Evolutionary conservation across 805 yeast genomes (phyloP).

Genomic region (Candida broadrunensis): DNA sequence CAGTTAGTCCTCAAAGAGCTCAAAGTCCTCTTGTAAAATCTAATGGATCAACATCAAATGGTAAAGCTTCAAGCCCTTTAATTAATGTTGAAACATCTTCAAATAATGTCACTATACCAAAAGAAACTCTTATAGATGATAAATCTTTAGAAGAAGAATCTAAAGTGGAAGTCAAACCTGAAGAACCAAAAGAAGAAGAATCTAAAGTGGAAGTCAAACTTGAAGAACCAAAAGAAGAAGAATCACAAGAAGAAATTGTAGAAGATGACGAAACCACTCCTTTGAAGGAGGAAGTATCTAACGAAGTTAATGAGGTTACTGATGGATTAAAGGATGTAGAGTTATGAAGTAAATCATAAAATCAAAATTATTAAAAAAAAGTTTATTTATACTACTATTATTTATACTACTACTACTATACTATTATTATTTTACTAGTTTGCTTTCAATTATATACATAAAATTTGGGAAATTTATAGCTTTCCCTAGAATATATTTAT

Average conservation of each 20-base stretch:
- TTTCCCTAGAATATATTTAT: no score
- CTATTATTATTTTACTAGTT: no score
- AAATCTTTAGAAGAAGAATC: constrained; percentile 6
- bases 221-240: background rate
- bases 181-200: constrained; percentile 1
- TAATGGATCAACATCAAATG: constrained; percentile 3
- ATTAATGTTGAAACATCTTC: constrained; percentile 25
- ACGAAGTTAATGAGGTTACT: constrained; percentile 1
- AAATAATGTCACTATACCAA: constrained; percentile 29
- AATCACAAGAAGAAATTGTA: constrained; percentile 1
- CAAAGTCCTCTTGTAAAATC: constrained; percentile 10
- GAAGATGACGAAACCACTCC: constrained; percentile 5
- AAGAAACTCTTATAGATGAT: constrained; percentile 42
- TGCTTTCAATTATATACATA: no score
- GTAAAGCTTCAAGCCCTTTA: constrained; percentile 13
- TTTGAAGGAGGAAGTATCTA: background rate
- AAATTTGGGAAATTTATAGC: no score
- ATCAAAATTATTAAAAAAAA: no score
- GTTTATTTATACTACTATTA: no score
- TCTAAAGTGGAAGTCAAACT: background rate
- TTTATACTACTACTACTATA: no score
- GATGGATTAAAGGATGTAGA: constrained; percentile 11
- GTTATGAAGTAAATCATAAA: constrained; percentile 3
- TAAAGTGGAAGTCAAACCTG: constrained; percentile 5
- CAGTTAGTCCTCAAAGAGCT: constrained; percentile 10